Percentiles rank a stretch among this genome's conserved stretches.
Conservation (phyloP, 257 asterid genomes). For the Petunia secreta region DNA sequence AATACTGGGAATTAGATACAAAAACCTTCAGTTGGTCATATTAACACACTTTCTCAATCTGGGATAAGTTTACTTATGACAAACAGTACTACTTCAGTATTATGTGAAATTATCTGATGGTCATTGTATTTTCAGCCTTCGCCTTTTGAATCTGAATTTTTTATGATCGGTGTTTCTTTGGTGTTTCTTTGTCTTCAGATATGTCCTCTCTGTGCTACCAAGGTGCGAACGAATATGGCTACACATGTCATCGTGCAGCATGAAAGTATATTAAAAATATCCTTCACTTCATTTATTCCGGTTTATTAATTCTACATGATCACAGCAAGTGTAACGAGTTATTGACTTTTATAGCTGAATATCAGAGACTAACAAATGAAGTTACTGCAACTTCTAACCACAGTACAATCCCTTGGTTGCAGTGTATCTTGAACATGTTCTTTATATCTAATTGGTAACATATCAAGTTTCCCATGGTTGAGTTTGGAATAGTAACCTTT, state of each 20-base stretch:
- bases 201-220: slow-evolving; percentile 81
- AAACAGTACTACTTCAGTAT: not conserved
- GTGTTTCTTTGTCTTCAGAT: slow-evolving; percentile 58
- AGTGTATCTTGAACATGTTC: slow-evolving; percentile 17
- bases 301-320: not conserved
- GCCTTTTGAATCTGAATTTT: slow-evolving; percentile 5
- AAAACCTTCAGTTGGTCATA: not conserved
- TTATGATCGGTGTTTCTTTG: slow-evolving; percentile 35
- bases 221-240: slow-evolving; percentile 81
- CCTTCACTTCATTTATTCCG: slow-evolving; percentile 50
- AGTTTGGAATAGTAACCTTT: slow-evolving; percentile 4
- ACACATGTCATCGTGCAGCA: slow-evolving; percentile 85
- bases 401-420: slow-evolving; percentile 15
- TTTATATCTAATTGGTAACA: not conserved
- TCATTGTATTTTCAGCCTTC: not conserved
- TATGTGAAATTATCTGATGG: slow-evolving; percentile 3
- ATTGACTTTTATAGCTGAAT: slow-evolving; percentile 10
- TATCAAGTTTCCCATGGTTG: not conserved
- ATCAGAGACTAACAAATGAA: slow-evolving; percentile 16
- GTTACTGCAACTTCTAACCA: slow-evolving; percentile 4
- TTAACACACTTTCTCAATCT: not conserved
- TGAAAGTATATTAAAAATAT: slow-evolving; percentile 77
- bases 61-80: slow-evolving; percentile 4
- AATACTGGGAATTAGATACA: slow-evolving; percentile 3
- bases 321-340: not conserved